Evolutionary conservation across 176 grass and related monocot species (phyloP), one percentile per base, ranked within the genome.

Genomic region (Avena insularis): DNA sequence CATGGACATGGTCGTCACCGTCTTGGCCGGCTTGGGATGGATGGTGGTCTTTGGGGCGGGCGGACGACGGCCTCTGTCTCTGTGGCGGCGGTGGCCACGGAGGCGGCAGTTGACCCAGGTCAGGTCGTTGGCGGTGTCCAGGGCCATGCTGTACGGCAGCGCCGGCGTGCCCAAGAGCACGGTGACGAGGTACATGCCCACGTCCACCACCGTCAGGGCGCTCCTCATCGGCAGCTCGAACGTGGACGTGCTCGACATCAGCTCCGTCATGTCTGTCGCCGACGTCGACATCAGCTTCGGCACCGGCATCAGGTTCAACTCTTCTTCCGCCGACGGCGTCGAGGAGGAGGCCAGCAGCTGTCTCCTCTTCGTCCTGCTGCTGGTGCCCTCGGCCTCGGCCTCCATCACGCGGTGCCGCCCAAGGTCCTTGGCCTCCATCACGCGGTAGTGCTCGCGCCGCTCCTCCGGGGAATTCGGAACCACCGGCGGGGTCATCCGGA

Each of bases 41-140:
- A 33, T 33, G 33, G 33, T 33, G 33, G 33, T 33, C 33, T 33
- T 33, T 33, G 20, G 58, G 61, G 6, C 23, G 61, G 23, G 6
- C 38, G 38, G 38, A 43, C 38, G 38, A 43, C 38, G 38, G 38
- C 38, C 38, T 43, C 38, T 43, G 38, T 43, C 72, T 21, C 47
- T 75, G 73, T 76, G 73, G 23, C 73, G 73, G 2, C 15, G 73
- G 48, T 76, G 73, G 47, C 19, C 81, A 72, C 55, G 73, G 48
- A 77, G 75, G 9, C 82, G 90, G 85, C 96, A 98, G 86, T 95
- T 98, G 75, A 93, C 90, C 97, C 97, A 98, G 40, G 97, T 96
- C 79, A 98, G 77, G 70, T 94, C 93, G 79, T 90, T 98, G 10
- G 92, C 97, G 0, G 92, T 98, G 85, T 96, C 92, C 8, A 91